Base-by-base conservation (phyloP, 2,329 filamentous ascomycete species). In the Phaeophleospora eucalypticola region DNA sequence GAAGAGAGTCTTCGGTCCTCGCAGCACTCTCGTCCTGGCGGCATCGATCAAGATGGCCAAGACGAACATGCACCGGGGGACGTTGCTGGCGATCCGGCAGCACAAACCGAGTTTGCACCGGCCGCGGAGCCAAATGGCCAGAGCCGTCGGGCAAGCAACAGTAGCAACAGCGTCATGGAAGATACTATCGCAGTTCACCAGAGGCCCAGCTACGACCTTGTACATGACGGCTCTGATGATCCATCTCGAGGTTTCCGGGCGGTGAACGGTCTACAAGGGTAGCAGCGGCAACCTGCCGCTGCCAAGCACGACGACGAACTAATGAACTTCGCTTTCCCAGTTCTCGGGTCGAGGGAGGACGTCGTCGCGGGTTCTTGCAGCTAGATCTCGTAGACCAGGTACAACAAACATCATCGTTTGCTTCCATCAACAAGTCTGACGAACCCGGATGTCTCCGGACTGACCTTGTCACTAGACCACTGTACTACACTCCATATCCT, bases 1-100 rank as follows among this genome's bases (percentile, higher is more conserved):
- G 60, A 65, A 24, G 58, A 58, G 41, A 51, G 48, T 32, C 43
- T 51, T n/a, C 49, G 43, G n/a, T n/a, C n/a, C n/a, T n/a, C n/a
- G n/a, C n/a, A n/a, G n/a, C n/a, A n/a, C 14, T 33, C 27, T 17
- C 40, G 19, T 19, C 3, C 10, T 18, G 29, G 36, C 20, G 32
- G 34, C 20, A 39, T 39, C 20, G 21, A 37, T 29, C 34, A 39
- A 4, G 34, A 29, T 7, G 35, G 16, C 20, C 33, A 39, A 20
- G 17, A 16, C 24, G 7, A 29, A 29, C 24, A 6, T 29, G n/a
- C n/a, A n/a, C 24, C 24, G 19, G 10, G 19, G 29, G 41, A 41
- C 34, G 37, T 32, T 14, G 21, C 19, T 32, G 32, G 14, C 20
- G 36, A 41, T 27, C 38, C 16, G 14, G 6, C 38, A 41, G 24